phyloP scores from a whole-genome alignment of 2,329 filamentous ascomycete species.

The Ascochyta clinopodiicola region DNA sequence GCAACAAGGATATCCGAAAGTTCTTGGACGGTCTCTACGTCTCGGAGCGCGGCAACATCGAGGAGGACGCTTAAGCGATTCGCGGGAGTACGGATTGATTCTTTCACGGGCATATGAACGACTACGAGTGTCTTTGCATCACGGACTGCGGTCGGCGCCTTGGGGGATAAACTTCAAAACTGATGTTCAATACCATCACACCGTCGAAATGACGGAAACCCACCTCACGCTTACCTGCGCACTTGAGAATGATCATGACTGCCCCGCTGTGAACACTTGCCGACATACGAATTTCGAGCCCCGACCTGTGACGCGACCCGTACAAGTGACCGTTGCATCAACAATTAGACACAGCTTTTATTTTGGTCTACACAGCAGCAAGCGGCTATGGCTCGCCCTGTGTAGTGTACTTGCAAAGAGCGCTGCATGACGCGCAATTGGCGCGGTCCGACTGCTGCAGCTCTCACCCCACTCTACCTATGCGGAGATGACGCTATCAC shows the following conservation, averaged over 20 bases:
- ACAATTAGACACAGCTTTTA: background rate
- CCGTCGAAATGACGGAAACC: slow-evolving; percentile 35
- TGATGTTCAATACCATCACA: slow-evolving; percentile 49
- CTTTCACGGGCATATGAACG: slow-evolving; percentile 50
- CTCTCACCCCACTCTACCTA: slow-evolving; percentile 29
- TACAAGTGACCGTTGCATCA: background rate
- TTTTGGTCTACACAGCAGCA: too few species aligned
- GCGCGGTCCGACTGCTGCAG: slow-evolving; percentile 5
- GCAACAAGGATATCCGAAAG: slow-evolving; percentile 99
- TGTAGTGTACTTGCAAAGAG: background rate
- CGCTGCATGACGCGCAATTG: slow-evolving; percentile 20
- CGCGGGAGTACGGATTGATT: slow-evolving; percentile 44
- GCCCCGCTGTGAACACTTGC: background rate
- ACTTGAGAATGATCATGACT: slow-evolving; percentile 1
- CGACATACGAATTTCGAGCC: background rate
- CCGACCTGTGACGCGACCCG: too few species aligned
- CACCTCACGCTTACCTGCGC: background rate
- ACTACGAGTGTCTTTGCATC: slow-evolving; percentile 51
- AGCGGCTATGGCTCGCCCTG: too few species aligned
- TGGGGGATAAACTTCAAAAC: slow-evolving; percentile 48
- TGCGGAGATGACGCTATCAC: slow-evolving; percentile 34
- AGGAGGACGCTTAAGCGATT: slow-evolving; percentile 62
- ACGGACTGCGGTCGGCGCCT: slow-evolving; percentile 48
- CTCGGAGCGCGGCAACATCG: slow-evolving; percentile 96
- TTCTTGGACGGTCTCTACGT: slow-evolving; percentile 99